Percentiles rank a stretch among this genome's conserved stretches.
Evolutionary conservation across 2,329 filamentous ascomycete species (phyloP).

Genomic region (Leptographium procerum): DNA sequence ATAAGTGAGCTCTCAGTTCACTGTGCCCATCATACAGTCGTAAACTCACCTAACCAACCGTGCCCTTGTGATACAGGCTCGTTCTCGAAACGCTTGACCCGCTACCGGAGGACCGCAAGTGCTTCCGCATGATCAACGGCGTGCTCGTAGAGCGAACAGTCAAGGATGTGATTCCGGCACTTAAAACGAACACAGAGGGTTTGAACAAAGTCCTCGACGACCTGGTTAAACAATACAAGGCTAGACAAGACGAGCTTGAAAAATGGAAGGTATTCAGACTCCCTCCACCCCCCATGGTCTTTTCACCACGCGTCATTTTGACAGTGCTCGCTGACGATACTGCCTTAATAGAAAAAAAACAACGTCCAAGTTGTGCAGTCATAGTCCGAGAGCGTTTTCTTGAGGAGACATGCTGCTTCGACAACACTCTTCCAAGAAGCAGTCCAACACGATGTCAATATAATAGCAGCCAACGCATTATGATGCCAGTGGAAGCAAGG

Average conservation of each 20-base stretch:
- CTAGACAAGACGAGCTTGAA: conserved; percentile 88
- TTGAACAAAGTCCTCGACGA: conserved; percentile 90
- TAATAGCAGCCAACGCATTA: not conserved
- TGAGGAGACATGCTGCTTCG: not conserved
- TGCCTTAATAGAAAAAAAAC: conserved; percentile 64
- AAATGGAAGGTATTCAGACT: conserved; percentile 77
- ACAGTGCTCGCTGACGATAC: not conserved
- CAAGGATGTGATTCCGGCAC: conserved; percentile 77
- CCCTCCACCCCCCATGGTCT: not conserved
- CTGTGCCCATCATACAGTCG: not conserved
- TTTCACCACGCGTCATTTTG: not conserved
- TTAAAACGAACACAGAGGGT: conserved; percentile 89
- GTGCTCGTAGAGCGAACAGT: conserved; percentile 91
- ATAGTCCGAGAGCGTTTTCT: conserved; percentile 24
- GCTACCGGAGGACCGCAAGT: conserved; percentile 77
- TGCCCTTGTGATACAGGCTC: conserved; percentile 46
- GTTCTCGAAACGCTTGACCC: conserved; percentile 86
- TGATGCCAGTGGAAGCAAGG: not conserved
- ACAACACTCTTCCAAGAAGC: not conserved
- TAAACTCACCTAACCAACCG: not conserved
- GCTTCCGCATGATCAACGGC: conserved; percentile 97
- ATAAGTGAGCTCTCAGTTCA: conserved; percentile 60
- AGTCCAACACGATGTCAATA: not conserved
- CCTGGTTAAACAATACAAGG: conserved; percentile 91
- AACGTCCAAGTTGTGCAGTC: conserved; percentile 80